Conservation (phyloP, 169 alveolate genomes). For the Plasmodium falciparum region DNA sequence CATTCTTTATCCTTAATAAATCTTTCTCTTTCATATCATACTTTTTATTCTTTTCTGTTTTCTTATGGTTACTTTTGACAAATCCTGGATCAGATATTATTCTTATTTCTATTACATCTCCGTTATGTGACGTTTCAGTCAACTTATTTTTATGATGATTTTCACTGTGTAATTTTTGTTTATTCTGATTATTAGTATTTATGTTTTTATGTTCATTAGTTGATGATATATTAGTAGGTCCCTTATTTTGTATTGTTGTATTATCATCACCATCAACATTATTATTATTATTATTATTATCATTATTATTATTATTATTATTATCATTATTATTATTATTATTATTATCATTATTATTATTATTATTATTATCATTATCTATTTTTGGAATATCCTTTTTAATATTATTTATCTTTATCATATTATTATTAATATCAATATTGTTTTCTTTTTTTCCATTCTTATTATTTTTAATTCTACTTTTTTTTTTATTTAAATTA, state of each 20-base stretch:
- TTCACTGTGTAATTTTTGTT: not conserved
- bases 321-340: not conserved
- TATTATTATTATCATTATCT: not conserved
- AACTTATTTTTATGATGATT: not conserved
- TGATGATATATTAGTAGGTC: not conserved
- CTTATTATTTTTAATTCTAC: too few species aligned
- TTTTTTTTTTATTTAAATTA: too few species aligned
- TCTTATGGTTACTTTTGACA: too few species aligned
- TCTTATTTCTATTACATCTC: conserved; percentile 51
- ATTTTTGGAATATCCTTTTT: too few species aligned
- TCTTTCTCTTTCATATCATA: not conserved
- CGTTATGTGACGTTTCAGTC: not conserved
- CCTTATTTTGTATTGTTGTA: not conserved
- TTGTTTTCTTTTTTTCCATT: too few species aligned
- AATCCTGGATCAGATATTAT: conserved; percentile 13
- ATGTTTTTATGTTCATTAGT: not conserved
- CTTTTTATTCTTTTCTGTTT: not conserved
- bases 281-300: not conserved
- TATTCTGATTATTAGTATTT: not conserved
- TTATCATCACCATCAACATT: not conserved
- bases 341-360: not conserved
- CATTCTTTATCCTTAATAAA: too few species aligned
- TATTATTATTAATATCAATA: too few species aligned
- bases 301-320: not conserved
- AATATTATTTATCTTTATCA: too few species aligned